A percentile compares a stretch with the other conserved stretches of the same genome.
Evolutionary conservation across 2,329 filamentous ascomycete species (phyloP).

Genomic region (Aspergillus versicolor): DNA sequence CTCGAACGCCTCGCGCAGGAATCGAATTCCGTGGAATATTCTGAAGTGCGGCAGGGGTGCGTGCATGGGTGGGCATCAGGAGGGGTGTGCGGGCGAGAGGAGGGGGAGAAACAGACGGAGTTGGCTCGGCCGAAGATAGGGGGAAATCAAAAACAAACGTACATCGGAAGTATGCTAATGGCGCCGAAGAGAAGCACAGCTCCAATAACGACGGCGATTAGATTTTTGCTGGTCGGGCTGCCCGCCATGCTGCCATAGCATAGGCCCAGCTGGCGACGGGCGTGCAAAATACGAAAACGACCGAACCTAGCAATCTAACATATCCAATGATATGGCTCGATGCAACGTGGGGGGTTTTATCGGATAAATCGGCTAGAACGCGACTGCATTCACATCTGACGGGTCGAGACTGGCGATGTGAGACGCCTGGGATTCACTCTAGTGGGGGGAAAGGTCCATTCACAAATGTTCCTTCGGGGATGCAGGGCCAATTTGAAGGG

Average conservation of each 20-base stretch:
- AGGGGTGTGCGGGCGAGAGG: neutral
- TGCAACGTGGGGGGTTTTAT: conserved; percentile 3
- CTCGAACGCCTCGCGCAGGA: neutral
- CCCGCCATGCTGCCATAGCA: conserved; percentile 19
- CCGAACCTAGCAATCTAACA: conserved; percentile 10
- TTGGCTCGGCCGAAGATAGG: conserved; percentile 3
- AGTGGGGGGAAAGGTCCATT: conserved; percentile 8
- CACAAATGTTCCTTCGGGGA: conserved; percentile 1
- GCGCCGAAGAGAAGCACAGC: conserved; percentile 27
- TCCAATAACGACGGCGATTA: conserved; percentile 31
- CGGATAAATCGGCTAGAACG: conserved; percentile 18
- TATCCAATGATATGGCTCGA: conserved; percentile 13
- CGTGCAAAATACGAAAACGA: conserved; percentile 12
- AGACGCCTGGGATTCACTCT: conserved; percentile 1
- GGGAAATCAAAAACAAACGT: conserved; percentile 13
- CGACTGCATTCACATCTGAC: conserved; percentile 2
- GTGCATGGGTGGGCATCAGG: neutral
- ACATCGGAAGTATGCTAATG: conserved; percentile 33
- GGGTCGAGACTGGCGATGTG: conserved; percentile 9
- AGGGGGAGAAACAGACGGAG: conserved; percentile 15
- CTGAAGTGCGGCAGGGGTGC: conserved; percentile 12
- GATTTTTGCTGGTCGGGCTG: conserved; percentile 21
- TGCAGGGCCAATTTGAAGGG: conserved; percentile 9
- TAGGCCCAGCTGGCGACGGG: neutral
- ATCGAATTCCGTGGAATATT: conserved; percentile 19